Base-by-base conservation (phyloP, 2,329 filamentous ascomycete species). In the Calonectria pteridis region DNA sequence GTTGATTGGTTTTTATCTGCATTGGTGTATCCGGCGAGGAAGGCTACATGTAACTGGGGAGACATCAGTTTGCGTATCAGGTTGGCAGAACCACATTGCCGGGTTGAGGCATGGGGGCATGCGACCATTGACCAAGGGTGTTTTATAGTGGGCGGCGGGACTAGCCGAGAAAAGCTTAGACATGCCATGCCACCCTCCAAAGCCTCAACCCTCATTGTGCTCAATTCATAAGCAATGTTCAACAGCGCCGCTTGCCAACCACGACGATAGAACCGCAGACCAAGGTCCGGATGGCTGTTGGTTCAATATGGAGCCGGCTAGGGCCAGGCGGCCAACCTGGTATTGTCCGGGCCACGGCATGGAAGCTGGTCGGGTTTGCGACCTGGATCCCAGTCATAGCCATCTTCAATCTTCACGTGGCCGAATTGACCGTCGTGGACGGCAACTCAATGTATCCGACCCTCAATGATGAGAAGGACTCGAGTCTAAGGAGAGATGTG, bases 401-500 rank as follows among this genome's bases (percentile, higher is more conserved):
- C 72, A 90, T 89, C 82, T 88, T 93, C 85, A 91, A 93, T 78
- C 85, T 89, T 40, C 87, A 92, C 78, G 88, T 94, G 46, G 90
- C 88, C 28, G 90, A 92, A 76, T 74, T 92, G 55, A 89, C 88
- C 4, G 84, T 86, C 72, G 89, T 94, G 73, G 87, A 87, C 43
- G 92, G 92, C 2, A 83, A 87, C 26, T 95, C 93, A 26, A 97
- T 97, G 94, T 93, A 93, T 69, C 94, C 94, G 1, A 93, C 92
- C 74, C 86, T 96, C 69, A 96, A 96, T 80, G 87, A 91, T 72
- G 89, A 92, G 67, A 92, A 88, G 79, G 87, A 93, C 80, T 87
- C 88, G 79, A 91, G 87, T 72, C 86, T 86, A 75, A 82, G 83
- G 46, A 83, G 87, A 65, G 92, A 94, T 75, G 73, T 90, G n/a